Evolutionary conservation across 768 basidiomycete genomes (phyloP), one percentile per base, ranked within the genome.

Genomic region (Leccinellum rugosiceps): DNA sequence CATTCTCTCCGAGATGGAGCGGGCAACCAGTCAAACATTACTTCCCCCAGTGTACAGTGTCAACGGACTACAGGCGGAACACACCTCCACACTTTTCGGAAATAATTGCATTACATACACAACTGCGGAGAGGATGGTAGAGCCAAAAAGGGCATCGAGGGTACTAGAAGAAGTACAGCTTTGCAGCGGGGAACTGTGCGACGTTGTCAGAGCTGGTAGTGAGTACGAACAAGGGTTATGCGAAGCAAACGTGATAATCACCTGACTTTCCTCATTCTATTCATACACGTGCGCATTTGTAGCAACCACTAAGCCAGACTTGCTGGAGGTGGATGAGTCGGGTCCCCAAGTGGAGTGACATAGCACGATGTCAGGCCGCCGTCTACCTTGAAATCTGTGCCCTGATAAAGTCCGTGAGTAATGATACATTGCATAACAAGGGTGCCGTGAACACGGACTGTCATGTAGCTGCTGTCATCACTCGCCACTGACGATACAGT

Each of bases 381-480:
- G 63, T 98, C 97, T 44, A 99, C 97, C 68, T 87, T 86, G 78
- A 98, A 94, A 73, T 98, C 96, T 51, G 88, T 87, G 38, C 90
- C 90, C 90, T 92, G 56, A 46, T 53, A 19, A 61, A 32, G 15
- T 28, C 28, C 26, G 41, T 62, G 38, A 61, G 54, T 43, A 30
- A 63, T n/a, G 6, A 56, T 50, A 26, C 13, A 6, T 30, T 14
- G 45, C 17, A 9, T 30, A n/a, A 55, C 30, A 10, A 6, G 26
- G 31, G 52, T n/a, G n/a, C n/a, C n/a, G n/a, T 44, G 19, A 21
- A 51, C 47, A 76, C 85, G 47, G 65, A 96, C 95, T 23, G 94
- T 99, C 71, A 98, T 83, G 71, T 96, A 99, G 72, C 92, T 94
- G 65, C 92, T 94, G 51, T 99, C 97, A 72, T 95, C 91, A 63